Conservation (phyloP, 2,329 filamentous ascomycete genomes). For the Microsporum ferrugineum region DNA sequence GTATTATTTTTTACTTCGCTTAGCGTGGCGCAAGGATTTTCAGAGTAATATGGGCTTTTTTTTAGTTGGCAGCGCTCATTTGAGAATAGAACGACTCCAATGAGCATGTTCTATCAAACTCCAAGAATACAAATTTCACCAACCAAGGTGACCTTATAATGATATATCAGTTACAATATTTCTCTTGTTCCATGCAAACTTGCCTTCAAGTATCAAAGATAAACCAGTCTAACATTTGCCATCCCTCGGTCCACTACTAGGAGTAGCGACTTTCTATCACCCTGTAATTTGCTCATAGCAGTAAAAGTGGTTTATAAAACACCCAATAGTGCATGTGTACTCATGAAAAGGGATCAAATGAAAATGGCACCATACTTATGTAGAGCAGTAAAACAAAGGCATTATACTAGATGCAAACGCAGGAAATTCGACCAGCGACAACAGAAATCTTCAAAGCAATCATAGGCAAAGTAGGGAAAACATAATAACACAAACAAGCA, state of each 20-base stretch:
- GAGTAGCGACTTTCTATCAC: no score
- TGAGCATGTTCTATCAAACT: background rate
- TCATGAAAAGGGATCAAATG: no score
- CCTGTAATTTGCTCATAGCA: no score
- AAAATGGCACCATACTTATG: background rate
- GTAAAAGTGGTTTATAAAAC: no score
- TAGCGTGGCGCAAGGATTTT: constrained; percentile 19
- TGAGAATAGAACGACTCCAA: background rate
- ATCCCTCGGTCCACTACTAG: no score
- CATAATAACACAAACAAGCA: background rate
- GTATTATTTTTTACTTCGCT: constrained; percentile 7
- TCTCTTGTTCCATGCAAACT: no score
- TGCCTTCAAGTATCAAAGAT: no score
- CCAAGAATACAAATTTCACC: background rate
- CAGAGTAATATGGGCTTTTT: background rate
- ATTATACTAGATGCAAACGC: background rate
- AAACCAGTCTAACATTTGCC: no score
- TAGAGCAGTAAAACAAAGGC: background rate
- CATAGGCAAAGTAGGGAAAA: background rate
- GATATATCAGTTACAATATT: background rate
- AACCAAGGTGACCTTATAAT: background rate
- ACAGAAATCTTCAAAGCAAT: background rate
- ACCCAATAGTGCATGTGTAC: no score
- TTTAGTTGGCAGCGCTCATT: background rate
- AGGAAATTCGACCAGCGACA: background rate